Evolutionary conservation across 192 early-diverging fungal genomes (phyloP), one percentile per base, ranked within the genome.

Genomic region (Polychytrium aggregatum): DNA sequence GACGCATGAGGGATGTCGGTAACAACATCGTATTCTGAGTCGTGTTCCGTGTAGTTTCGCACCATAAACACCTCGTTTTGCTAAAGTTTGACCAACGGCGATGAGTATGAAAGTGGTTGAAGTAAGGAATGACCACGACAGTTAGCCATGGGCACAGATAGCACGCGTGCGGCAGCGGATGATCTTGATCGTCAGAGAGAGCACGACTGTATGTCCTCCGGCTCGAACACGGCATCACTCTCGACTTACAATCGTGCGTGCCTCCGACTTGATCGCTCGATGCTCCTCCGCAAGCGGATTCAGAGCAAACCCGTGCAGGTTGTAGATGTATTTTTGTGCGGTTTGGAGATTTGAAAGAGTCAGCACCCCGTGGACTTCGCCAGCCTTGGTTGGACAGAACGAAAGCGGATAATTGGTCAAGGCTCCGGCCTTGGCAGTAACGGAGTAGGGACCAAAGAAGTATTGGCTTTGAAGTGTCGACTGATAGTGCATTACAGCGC

Each of bases 291-390:
- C 66, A 21, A 67, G 37, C 6, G 73, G 73, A 36, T 71, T 64
- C 29, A 55, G 52, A 10, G 57, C 73, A 9, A 45, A 40, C 0
- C 73, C 73, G 16, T 50, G 40, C 37, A 76, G 41, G 18, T 41
- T 10, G 44, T 76, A 76, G 10, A 63, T 48, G 35, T 76, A 54
- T 44, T 67, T 72, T 41, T 76, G 73, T 0, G 62, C 53, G 9
- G 68, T 76, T 17, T 64, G 59, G 4, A 53, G 38, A 52, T 76
- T 76, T 4, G 63, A 55, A 18, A 76, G 42, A 2, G 61, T 59
- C 36, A 76, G 44, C 25, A 53, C 13, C 5, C 62, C 64, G 16
- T 7, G 8, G 7, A 42, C 28, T 20, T 63, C 61, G 20, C 63
- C 52, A 3, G 66, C 37, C 27, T 55, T 51, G 14, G 28, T 25